A percentile compares a stretch with the other conserved stretches of the same genome.
phyloP scores from a whole-genome alignment of 352 stramenopile genomes.

The Aphanomyces astaci region DNA sequence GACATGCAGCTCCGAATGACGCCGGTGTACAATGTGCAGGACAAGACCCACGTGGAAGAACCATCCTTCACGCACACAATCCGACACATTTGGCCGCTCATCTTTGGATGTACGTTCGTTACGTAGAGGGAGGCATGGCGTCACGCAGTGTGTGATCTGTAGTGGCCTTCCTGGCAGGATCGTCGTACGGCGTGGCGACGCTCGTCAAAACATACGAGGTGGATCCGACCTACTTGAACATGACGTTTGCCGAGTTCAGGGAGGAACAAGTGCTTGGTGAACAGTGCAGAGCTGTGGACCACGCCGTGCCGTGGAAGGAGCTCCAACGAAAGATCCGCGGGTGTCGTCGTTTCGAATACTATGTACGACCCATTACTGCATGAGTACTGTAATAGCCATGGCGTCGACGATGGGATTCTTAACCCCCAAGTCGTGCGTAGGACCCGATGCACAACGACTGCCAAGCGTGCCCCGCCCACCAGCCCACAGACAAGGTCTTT shows the following conservation, averaged over 20 bases:
- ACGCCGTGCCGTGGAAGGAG: background rate
- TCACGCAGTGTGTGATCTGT: background rate
- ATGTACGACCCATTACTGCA: too few species aligned
- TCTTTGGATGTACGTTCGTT: background rate
- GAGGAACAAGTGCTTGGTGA: background rate
- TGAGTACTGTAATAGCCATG: too few species aligned
- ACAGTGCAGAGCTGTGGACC: background rate
- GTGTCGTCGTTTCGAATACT: background rate
- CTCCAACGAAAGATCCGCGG: background rate
- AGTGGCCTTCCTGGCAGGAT: background rate
- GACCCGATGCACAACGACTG: slow-evolving; percentile 14
- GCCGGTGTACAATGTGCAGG: background rate
- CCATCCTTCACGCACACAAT: background rate
- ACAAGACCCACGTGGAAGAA: background rate
- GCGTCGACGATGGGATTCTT: too few species aligned
- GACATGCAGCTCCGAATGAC: background rate
- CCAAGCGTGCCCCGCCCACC: background rate
- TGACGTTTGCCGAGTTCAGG: background rate
- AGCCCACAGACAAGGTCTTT: slow-evolving; percentile 3
- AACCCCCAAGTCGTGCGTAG: background rate
- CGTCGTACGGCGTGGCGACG: background rate
- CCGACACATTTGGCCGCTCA: background rate
- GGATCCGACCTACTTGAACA: background rate
- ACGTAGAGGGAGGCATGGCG: background rate
- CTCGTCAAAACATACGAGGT: background rate